Evolutionary conservation across 257 asterid species (phyloP).

Genomic region (Eucommia ulmoides): DNA sequence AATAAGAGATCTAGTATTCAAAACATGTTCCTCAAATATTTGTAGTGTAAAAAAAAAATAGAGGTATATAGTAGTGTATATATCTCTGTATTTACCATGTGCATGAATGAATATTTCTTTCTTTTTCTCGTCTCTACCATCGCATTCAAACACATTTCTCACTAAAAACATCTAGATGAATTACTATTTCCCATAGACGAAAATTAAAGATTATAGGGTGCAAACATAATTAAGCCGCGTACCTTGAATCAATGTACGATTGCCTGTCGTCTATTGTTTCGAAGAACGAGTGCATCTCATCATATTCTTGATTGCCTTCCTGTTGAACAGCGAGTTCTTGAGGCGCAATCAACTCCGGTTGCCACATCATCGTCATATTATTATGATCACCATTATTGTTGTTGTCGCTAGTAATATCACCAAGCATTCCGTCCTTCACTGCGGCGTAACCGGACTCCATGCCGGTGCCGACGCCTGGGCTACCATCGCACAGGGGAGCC

Average conservation of each 20-base stretch:
- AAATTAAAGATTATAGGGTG: too few relatives aligned
- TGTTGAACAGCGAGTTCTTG: slow-evolving; percentile 24
- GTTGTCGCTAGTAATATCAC: background rate
- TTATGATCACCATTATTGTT: slow-evolving; percentile 26
- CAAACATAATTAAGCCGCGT: background rate
- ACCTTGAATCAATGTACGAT: slow-evolving; percentile 62
- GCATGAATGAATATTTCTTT: too few relatives aligned
- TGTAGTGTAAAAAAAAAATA: too few relatives aligned
- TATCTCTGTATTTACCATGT: too few relatives aligned
- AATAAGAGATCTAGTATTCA: too few relatives aligned
- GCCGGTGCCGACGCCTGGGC: slow-evolving; percentile 19
- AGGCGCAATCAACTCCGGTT: slow-evolving; percentile 29
- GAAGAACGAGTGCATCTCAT: slow-evolving; percentile 53
- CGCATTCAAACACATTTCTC: too few relatives aligned
- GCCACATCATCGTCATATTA: slow-evolving; percentile 24
- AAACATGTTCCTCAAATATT: too few relatives aligned
- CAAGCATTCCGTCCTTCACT: slow-evolving; percentile 43
- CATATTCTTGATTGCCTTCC: slow-evolving; percentile 36
- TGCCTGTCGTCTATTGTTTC: slow-evolving; percentile 62
- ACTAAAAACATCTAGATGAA: too few relatives aligned
- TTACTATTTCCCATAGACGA: too few relatives aligned
- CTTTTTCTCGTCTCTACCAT: too few relatives aligned
- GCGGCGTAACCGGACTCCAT: slow-evolving; percentile 19
- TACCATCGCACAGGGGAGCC: slow-evolving; percentile 14
- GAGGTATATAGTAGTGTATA: background rate